phyloP scores from a whole-genome alignment of 2,329 filamentous ascomycete species.

The Colletotrichum abscissum region DNA sequence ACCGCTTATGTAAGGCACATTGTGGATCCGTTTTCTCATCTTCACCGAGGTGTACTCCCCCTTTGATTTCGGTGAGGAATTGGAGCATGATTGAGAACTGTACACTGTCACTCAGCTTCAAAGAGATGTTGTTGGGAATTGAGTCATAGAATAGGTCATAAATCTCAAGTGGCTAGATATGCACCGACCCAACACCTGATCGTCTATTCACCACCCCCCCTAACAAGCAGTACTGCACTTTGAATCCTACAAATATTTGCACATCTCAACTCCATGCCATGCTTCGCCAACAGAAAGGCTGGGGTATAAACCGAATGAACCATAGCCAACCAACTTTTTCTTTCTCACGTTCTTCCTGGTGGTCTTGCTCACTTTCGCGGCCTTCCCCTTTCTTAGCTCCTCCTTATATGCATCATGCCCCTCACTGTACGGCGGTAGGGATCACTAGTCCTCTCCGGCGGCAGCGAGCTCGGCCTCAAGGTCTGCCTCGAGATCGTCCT shows the following conservation, averaged over 20 bases:
- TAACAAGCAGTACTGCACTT: not conserved
- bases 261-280: slow-evolving; percentile 38
- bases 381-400: not conserved
- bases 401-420: slow-evolving; percentile 4
- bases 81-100: no score
- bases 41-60: not conserved
- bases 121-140: no score
- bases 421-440: not conserved
- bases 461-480: slow-evolving; percentile 73
- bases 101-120: not conserved
- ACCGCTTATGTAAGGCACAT: slow-evolving; percentile 14
- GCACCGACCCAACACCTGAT: not conserved
- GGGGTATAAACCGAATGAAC: slow-evolving; percentile 37
- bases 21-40: not conserved
- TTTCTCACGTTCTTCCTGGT: not conserved
- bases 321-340: slow-evolving; percentile 33
- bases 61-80: not conserved
- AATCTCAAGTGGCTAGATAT: not conserved
- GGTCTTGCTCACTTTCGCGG: not conserved
- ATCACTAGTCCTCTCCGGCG: slow-evolving; percentile 45
- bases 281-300: slow-evolving; percentile 34
- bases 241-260: slow-evolving; percentile 29
- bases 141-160: not conserved
- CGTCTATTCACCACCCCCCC: not conserved
- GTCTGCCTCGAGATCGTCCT: slow-evolving; percentile 68